Evolutionary conservation across 1,139 yeast genomes (phyloP).

Genomic region (Zygosaccharomyces pseudobailii): DNA sequence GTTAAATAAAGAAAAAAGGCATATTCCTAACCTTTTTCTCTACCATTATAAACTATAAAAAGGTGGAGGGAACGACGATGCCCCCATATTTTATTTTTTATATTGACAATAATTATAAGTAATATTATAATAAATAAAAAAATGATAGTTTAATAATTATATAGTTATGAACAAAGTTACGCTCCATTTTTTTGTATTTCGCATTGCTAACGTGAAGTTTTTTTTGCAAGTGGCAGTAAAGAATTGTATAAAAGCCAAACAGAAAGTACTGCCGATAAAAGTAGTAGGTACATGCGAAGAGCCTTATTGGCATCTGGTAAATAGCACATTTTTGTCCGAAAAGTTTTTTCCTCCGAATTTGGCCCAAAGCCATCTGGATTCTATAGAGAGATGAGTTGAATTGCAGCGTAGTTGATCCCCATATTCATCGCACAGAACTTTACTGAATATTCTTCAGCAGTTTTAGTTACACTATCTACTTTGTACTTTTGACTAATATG

Average conservation of each 20-base stretch:
- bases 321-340: slow-evolving; percentile 44
- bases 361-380: slow-evolving; percentile 39
- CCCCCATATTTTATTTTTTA: too few species aligned
- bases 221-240: slow-evolving; percentile 22
- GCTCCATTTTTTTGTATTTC: too few species aligned
- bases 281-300: slow-evolving; percentile 38
- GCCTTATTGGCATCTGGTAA: slow-evolving; percentile 67
- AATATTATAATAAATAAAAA: too few species aligned
- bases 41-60: too few species aligned
- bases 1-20: too few species aligned
- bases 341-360: slow-evolving; percentile 16
- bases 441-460: slow-evolving; percentile 74
- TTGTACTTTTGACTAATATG: slow-evolving; percentile 57
- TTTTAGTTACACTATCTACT: slow-evolving; percentile 32
- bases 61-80: too few species aligned
- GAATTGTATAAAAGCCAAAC: slow-evolving; percentile 18
- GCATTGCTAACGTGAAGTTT: slow-evolving; percentile 13
- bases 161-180: too few species aligned
- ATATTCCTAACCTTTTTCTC: too few species aligned
- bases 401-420: slow-evolving; percentile 80
- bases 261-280: slow-evolving; percentile 25
- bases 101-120: too few species aligned
- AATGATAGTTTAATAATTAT: too few species aligned
- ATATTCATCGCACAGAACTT: slow-evolving; percentile 91
- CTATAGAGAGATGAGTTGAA: slow-evolving; percentile 69